These are phyloP conservation scores for Hippophae rhamnoides DNA, from an alignment of 306 rosid genomes.

Conservation along the genomic window DNA sequence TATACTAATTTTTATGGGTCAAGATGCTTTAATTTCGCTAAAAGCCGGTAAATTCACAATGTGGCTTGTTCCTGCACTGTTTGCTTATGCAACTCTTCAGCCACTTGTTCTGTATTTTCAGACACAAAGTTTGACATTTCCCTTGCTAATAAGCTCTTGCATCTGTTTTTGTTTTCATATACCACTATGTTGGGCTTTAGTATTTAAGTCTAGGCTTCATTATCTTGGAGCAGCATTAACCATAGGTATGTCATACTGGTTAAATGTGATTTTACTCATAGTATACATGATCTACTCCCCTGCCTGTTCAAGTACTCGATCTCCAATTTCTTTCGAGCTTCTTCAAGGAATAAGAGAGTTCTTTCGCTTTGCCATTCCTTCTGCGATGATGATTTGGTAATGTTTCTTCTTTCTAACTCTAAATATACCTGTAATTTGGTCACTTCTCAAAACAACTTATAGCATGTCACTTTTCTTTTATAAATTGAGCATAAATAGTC, in stretches of 20 bases:
- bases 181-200: constrained; percentile 62
- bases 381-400: constrained; percentile 69
- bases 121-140: constrained; percentile 53
- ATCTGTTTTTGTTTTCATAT: constrained; percentile 34
- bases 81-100: constrained; percentile 55
- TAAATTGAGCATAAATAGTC: no score
- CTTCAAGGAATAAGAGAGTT: constrained; percentile 48
- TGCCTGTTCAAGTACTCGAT: constrained; percentile 31
- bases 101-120: constrained; percentile 56
- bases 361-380: constrained; percentile 58
- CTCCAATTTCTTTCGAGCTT: constrained; percentile 41
- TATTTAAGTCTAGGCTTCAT: constrained; percentile 38
- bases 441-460: background rate
- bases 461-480: no score
- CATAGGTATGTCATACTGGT: constrained; percentile 54
- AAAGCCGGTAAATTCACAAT: constrained; percentile 52
- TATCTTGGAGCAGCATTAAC: constrained; percentile 72
- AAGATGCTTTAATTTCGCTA: constrained; percentile 62
- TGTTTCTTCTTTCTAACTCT: background rate
- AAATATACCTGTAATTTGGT: background rate
- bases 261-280: constrained; percentile 43
- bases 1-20: constrained; percentile 49
- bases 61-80: constrained; percentile 66
- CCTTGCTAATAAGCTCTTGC: constrained; percentile 46
- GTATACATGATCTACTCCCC: constrained; percentile 42